Percentiles rank a stretch among this genome's conserved stretches.
phyloP scores from a whole-genome alignment of 495 filamentous ascomycete genomes.

The Tuber brumale region DNA sequence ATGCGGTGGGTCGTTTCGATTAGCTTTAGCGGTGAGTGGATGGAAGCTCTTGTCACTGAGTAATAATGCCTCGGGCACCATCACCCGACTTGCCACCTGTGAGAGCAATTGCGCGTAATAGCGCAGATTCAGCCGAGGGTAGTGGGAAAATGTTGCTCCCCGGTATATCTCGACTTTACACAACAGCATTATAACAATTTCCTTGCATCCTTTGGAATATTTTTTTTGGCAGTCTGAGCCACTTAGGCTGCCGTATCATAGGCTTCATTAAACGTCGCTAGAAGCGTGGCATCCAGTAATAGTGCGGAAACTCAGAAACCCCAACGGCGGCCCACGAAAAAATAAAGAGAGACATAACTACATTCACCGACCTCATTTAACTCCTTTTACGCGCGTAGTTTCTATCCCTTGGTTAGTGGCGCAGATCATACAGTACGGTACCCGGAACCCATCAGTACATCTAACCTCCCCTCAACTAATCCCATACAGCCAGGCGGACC shows the following conservation, averaged over 20 bases:
- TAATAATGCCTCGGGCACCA: background rate
- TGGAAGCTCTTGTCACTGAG: no score
- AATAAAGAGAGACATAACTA: background rate
- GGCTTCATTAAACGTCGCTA: background rate
- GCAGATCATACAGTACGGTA: no score
- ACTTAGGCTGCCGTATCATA: background rate
- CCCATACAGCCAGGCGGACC: background rate
- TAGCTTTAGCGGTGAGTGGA: background rate
- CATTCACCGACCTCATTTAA: background rate
- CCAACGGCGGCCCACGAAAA: background rate
- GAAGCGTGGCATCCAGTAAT: background rate
- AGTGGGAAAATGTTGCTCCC: no score
- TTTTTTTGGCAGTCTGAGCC: background rate
- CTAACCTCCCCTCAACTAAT: background rate
- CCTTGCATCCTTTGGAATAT: no score
- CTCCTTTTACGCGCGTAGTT: background rate
- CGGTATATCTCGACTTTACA: no score
- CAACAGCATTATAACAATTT: no score
- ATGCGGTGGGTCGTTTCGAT: background rate
- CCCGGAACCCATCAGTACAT: background rate
- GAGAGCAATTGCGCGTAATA: background rate
- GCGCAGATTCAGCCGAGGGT: no score
- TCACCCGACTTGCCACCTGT: background rate
- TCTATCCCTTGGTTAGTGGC: background rate
- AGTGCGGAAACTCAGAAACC: background rate